Evolutionary conservation across 2,329 filamentous ascomycete genomes (phyloP).

Genomic region (Scedosporium minutisporum): DNA sequence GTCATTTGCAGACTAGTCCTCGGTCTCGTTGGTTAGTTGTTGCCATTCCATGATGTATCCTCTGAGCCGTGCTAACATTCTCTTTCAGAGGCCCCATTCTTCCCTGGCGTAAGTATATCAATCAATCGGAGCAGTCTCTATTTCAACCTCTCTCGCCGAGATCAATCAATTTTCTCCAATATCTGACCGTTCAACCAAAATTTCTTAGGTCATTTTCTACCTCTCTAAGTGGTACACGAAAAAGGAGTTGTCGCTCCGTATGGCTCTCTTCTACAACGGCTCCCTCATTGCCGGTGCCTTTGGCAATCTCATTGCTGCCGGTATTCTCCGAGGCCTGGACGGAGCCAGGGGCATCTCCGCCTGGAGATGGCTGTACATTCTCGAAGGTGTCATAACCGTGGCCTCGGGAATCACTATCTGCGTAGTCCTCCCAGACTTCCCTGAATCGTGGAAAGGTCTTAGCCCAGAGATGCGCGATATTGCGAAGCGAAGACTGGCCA

Average conservation of each 20-base stretch:
- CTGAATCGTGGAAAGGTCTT: conserved; percentile 31
- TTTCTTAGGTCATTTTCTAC: neutral
- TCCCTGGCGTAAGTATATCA: conserved; percentile 28
- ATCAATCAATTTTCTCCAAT: neutral
- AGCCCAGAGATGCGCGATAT: conserved; percentile 33
- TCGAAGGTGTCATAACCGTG: conserved; percentile 28
- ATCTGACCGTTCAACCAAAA: conserved; percentile 27
- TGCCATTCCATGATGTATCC: neutral
- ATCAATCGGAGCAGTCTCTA: too few relatives aligned
- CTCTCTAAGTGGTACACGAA: conserved; percentile 24
- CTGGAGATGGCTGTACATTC: conserved; percentile 43
- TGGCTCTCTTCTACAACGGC: conserved; percentile 20
- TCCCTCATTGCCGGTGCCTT: conserved; percentile 21
- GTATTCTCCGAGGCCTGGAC: conserved; percentile 28
- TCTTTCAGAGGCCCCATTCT: conserved; percentile 31
- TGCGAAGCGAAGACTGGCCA: conserved; percentile 22
- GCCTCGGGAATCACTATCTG: conserved; percentile 5
- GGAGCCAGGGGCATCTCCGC: conserved; percentile 32
- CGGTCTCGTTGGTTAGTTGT: conserved; percentile 22
- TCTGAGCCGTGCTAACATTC: neutral
- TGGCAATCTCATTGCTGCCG: conserved; percentile 20
- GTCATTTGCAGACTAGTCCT: conserved; percentile 26
- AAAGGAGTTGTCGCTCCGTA: conserved; percentile 36
- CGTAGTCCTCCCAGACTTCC: conserved; percentile 24
- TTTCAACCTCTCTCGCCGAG: too few relatives aligned